phyloP scores from a whole-genome alignment of 495 filamentous ascomycete genomes.

The Hypoxylon lienhwacheense region DNA sequence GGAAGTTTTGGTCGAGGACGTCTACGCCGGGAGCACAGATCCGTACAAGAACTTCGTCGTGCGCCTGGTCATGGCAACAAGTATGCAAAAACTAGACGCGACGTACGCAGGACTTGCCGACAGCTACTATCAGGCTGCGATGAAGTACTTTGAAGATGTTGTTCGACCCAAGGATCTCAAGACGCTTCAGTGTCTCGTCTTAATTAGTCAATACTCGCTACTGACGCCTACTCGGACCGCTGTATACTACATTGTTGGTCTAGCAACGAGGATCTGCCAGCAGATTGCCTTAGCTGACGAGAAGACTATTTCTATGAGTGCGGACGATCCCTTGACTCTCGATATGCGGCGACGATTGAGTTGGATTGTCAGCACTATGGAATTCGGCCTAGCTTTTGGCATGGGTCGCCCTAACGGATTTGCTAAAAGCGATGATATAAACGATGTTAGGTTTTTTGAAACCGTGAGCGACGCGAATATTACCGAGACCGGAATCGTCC shows the following conservation, averaged over 20 bases:
- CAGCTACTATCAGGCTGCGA: conserved; percentile 85
- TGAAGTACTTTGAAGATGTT: conserved; percentile 75
- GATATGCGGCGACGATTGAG: conserved; percentile 87
- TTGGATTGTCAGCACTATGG: conserved; percentile 84
- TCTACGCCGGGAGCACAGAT: conserved; percentile 73
- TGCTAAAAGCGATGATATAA: conserved; percentile 73
- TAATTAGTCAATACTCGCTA: conserved; percentile 90
- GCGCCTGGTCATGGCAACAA: conserved; percentile 88
- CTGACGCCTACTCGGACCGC: conserved; percentile 88
- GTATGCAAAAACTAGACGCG: conserved; percentile 80
- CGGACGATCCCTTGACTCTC: conserved; percentile 62
- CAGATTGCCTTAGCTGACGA: conserved; percentile 84
- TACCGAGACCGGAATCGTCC: conserved; percentile 70
- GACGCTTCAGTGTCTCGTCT: conserved; percentile 83
- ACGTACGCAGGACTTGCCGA: conserved; percentile 85
- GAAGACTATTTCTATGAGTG: conserved; percentile 68
- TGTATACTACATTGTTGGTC: conserved; percentile 85
- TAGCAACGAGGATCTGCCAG: conserved; percentile 81
- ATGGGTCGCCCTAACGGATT: conserved; percentile 83
- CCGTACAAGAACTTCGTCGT: conserved; percentile 83
- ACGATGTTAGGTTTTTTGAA: conserved; percentile 81
- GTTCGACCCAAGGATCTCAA: conserved; percentile 78
- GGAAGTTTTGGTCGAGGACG: conserved; percentile 71
- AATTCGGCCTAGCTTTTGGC: conserved; percentile 81
- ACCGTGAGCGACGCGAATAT: conserved; percentile 78